Conservation (phyloP, 2,329 filamentous ascomycete species). For the Alternaria hordeiaustralica region DNA sequence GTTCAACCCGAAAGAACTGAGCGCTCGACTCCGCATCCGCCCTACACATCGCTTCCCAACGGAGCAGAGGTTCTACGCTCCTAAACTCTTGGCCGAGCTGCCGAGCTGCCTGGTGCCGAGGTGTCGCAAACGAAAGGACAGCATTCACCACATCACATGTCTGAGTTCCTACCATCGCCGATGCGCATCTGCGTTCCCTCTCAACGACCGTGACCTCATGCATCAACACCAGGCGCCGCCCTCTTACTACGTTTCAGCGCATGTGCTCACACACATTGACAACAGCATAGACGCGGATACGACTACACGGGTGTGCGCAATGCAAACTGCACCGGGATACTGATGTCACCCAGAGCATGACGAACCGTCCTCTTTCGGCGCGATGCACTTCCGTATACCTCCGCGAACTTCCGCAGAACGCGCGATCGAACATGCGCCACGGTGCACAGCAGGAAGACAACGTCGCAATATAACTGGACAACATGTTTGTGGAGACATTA, state of each 20-base stretch:
- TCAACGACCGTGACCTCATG: background rate
- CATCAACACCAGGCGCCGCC: background rate
- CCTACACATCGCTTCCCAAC: background rate
- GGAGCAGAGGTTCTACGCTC: background rate
- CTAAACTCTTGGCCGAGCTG: rapidly evolving
- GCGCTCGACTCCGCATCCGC: background rate
- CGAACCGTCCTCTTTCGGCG: background rate
- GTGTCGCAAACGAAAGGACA: background rate
- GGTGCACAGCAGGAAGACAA: background rate
- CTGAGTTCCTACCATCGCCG: background rate
- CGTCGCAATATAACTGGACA: background rate
- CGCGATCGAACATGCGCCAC: background rate
- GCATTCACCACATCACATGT: background rate
- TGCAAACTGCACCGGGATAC: background rate
- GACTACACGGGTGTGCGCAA: background rate
- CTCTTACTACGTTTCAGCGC: background rate
- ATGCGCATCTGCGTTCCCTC: background rate
- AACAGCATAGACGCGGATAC: background rate
- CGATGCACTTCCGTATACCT: background rate
- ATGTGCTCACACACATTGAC: background rate
- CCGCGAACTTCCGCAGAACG: background rate
- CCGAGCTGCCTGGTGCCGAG: background rate
- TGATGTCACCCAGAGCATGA: background rate
- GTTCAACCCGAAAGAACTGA: background rate
- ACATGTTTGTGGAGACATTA: background rate